Conservation (phyloP, 2,329 filamentous ascomycete species). For the Sporothrix humicola region DNA sequence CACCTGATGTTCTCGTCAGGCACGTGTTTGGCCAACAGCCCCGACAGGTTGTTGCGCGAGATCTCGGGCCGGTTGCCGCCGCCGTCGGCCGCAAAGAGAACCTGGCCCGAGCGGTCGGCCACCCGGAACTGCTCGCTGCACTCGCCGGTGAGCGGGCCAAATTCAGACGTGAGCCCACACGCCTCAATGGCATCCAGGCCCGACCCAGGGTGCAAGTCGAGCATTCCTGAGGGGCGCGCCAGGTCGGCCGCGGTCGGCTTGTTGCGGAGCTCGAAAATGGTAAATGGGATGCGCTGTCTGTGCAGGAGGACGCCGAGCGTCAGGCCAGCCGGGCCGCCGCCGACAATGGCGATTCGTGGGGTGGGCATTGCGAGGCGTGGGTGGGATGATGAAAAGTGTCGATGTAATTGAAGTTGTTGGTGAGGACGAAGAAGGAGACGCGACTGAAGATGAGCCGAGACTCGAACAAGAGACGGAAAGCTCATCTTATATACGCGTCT, state of each 20-base stretch:
- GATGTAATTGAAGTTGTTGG: background rate
- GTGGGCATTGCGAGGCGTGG: too few relatives aligned
- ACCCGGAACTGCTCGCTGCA: constrained; percentile 51
- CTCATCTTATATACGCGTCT: background rate
- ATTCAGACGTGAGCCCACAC: constrained; percentile 53
- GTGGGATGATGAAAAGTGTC: too few relatives aligned
- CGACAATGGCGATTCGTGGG: constrained; percentile 52
- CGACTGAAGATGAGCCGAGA: background rate
- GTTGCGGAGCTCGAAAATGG: constrained; percentile 47
- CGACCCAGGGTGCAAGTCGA: constrained; percentile 56
- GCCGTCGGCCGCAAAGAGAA: constrained; percentile 39
- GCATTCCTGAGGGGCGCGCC: constrained; percentile 47
- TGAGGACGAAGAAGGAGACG: background rate
- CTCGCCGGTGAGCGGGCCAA: constrained; percentile 49
- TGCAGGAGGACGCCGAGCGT: constrained; percentile 56
- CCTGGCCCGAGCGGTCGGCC: constrained; percentile 43
- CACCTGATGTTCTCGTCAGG: constrained; percentile 47
- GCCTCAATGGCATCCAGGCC: constrained; percentile 54
- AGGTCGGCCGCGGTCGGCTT: constrained; percentile 42
- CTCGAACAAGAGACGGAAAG: background rate
- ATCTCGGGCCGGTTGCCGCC: constrained; percentile 47
- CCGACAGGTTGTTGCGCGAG: constrained; percentile 45
- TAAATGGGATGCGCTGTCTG: constrained; percentile 45
- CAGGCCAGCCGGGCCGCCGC: constrained; percentile 55
- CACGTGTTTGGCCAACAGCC: constrained; percentile 45